phyloP scores from a whole-genome alignment of 257 asterid genomes.

The Petunia axillaris region DNA sequence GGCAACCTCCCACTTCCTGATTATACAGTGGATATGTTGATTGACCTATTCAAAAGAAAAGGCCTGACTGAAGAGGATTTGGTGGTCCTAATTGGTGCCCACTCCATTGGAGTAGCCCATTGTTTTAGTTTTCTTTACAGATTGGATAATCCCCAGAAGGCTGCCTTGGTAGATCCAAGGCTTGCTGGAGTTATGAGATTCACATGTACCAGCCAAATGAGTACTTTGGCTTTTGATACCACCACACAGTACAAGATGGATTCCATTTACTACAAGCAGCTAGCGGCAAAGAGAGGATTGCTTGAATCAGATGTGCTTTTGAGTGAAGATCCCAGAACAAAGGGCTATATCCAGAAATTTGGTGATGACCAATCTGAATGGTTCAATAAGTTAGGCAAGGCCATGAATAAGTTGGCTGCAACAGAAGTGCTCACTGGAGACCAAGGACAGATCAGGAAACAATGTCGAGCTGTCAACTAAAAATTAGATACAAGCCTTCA shows the following conservation, averaged over 20 bases:
- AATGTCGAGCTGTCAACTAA: conserved; percentile 56
- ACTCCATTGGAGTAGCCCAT: conserved; percentile 63
- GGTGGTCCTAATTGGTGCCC: conserved; percentile 61
- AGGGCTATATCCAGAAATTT: conserved; percentile 36
- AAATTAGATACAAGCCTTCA: not conserved
- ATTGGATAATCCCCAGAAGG: conserved; percentile 36
- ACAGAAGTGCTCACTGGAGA: conserved; percentile 56
- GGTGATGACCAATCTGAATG: conserved; percentile 53
- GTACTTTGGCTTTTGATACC: conserved; percentile 50
- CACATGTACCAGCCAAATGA: conserved; percentile 36
- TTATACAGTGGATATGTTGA: conserved; percentile 30
- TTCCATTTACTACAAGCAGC: conserved; percentile 51
- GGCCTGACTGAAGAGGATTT: conserved; percentile 57
- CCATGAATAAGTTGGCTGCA: conserved; percentile 44
- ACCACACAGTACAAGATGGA: conserved; percentile 61
- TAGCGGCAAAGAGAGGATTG: conserved; percentile 46
- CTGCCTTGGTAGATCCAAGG: conserved; percentile 42
- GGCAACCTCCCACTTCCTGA: conserved; percentile 47
- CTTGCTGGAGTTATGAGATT: conserved; percentile 40
- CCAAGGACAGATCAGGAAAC: conserved; percentile 63
- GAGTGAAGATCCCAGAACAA: conserved; percentile 41
- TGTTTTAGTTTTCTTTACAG: conserved; percentile 43
- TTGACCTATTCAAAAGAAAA: conserved; percentile 41
- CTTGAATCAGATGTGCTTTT: conserved; percentile 59
- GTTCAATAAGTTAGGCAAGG: conserved; percentile 44